These are phyloP conservation scores for Globisporangium nagaii DNA, from an alignment of 352 stramenopile species.

Conservation along the genomic window DNA sequence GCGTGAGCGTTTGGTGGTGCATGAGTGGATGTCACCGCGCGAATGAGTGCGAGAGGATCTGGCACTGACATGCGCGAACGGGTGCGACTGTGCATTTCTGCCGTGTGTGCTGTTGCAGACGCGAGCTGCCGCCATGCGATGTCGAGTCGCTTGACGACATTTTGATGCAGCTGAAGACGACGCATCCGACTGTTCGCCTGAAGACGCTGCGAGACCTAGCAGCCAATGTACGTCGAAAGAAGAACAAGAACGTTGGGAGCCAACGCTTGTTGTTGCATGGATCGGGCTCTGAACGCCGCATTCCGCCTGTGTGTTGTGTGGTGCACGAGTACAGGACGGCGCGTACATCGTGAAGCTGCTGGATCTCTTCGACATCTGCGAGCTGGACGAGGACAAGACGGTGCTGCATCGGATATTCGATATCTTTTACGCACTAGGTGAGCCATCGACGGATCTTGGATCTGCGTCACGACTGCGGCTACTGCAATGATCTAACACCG, in stretches of 20 bases:
- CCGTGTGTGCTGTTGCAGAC: conserved; percentile 17
- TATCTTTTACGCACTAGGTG: conserved; percentile 70
- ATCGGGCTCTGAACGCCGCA: background rate
- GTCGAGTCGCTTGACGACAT: conserved; percentile 64
- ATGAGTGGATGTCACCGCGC: background rate
- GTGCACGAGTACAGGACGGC: conserved; percentile 31
- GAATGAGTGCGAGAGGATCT: background rate
- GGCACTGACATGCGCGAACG: background rate
- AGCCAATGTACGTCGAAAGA: conserved; percentile 26
- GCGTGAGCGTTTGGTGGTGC: background rate
- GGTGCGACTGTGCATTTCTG: background rate
- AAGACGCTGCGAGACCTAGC: conserved; percentile 43
- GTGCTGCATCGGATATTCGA: conserved; percentile 68
- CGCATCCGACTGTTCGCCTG: conserved; percentile 44
- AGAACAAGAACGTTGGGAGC: background rate
- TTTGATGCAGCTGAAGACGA: conserved; percentile 52
- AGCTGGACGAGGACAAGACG: conserved; percentile 52
- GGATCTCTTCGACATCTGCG: conserved; percentile 66
- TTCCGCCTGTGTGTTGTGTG: background rate
- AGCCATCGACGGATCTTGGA: background rate
- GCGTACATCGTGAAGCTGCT: conserved; percentile 72
- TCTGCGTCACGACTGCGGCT: background rate
- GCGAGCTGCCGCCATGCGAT: conserved; percentile 58
- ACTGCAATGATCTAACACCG: background rate
- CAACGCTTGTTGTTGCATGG: background rate